Evolutionary conservation across 2,329 filamentous ascomycete genomes (phyloP), one percentile per base, ranked within the genome.

Genomic region (Magnaporthiopsis rhizophila): DNA sequence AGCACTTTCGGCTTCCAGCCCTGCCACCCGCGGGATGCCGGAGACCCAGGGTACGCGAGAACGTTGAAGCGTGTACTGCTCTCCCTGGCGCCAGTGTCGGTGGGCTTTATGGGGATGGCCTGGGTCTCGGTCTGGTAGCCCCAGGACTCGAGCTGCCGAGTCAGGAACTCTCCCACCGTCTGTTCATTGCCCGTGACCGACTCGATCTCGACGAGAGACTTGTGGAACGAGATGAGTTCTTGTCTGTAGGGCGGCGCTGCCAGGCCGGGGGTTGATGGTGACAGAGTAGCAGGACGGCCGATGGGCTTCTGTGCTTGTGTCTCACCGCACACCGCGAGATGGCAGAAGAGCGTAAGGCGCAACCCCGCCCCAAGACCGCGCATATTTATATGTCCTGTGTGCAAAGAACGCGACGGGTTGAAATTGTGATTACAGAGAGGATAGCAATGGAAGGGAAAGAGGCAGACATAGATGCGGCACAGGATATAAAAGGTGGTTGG

Each of bases 151-250:
- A 97, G 84, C 71, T 91, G 91, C 1, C 82, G 77, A 50, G 84
- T 80, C 6, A 97, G 81, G 76, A 88, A 92, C 61, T 83, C 73
- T 58, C 88, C 91, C 9, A 92, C 86, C 0, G 81, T 77, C 58
- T 84, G 77, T 74, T 97, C 92, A 67, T 88, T 81, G 59, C 84
- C 85, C 3, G 84, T 87, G 67, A 92, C 83, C 0, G 91, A 96
- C 62, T 89, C 82, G 59, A 89, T 89, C 65, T 89, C 81, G 36
- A 93, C 82, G n/a, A 97, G 85, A 21, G 86, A 83, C 63, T 87
- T 85, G 77, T 96, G 92, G 15, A 96, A 82, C 24, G 82, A 81
- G 58, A 96, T 81, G 0, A 97, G 82, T 56, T 77, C 73, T 3
- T 76, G 69, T 53, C 83, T 81, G 69, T 80, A 81, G 3, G 74